Evolutionary conservation across 306 rosid genomes (phyloP), one percentile per base, ranked within the genome.

Genomic region (Aeschynomene evenia): DNA sequence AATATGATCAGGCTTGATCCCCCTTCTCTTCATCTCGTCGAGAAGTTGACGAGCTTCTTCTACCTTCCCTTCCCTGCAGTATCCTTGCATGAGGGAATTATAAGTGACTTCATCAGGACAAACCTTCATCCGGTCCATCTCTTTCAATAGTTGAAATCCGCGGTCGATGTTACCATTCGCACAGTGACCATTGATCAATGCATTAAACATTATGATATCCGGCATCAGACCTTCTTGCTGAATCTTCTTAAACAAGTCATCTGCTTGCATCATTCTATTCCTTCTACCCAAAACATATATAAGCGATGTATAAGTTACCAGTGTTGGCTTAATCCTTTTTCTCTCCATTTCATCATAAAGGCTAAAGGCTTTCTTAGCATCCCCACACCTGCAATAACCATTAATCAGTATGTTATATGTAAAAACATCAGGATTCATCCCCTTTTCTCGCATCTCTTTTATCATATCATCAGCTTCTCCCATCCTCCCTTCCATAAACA

Each of bases 1-100:
- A 59, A 92, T 77, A 71, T 83, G 86, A 78, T 85, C 96, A 19
- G 96, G 96, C 63, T 87, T 87, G 59, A 92, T 87, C 71, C 92
- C 96, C 66, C 83, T 84, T 76, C 82, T 83, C 86, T 87, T 92
- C 95, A 92, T 92, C 82, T 84, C 88, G 12, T 78, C 73, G 29
- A 90, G 76, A 81, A 90, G 95, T 63, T 85, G 51, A 5, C 86
- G 82, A 61, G 98, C 96, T 77, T 89, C 96, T 71, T 92, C 95
- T 63, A 92, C 96, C 80, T 85, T 89, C 39, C 96, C 96, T 46
- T 56, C 83, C 79, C 92, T 89, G 65, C 92, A 89, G 43, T 46
- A 81, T 66, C 98, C 96, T 71, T 89, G 98, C 96, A 92, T 92
- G 76, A 92, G 85, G 48, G 95, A 84, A 75, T 92, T 92, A 73